phyloP scores from a whole-genome alignment of 2,329 filamentous ascomycete genomes.

The Talaromyces sp. region DNA sequence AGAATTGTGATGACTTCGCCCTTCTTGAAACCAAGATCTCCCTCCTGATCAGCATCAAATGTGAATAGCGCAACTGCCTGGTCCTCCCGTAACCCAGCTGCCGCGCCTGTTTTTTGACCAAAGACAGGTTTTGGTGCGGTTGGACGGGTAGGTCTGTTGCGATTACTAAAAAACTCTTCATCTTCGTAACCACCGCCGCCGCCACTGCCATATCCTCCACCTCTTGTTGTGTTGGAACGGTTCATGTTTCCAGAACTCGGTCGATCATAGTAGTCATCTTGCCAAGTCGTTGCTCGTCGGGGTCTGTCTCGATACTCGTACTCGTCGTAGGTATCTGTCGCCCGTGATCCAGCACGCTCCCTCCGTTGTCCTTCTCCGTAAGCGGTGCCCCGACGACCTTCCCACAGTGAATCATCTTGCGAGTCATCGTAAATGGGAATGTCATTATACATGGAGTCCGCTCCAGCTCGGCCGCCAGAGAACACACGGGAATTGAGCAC shows the following conservation, averaged over 20 bases:
- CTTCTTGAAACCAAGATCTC: conserved; percentile 94
- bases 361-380: conserved; percentile 64
- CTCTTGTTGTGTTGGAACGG: conserved; percentile 35
- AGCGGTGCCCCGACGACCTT: conserved; percentile 67
- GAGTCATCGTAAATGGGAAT: conserved; percentile 80
- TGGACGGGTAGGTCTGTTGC: conserved; percentile 67
- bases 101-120: conserved; percentile 44
- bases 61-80: conserved; percentile 89
- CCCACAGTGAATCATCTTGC: conserved; percentile 81
- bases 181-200: conserved; percentile 24
- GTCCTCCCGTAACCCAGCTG: conserved; percentile 52
- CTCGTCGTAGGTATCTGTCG: conserved; percentile 38
- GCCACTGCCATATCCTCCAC: conserved; percentile 20
- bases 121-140: conserved; percentile 89
- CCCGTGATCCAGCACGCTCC: conserved; percentile 50
- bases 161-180: conserved; percentile 49
- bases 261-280: conserved; percentile 48
- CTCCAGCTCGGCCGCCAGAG: conserved; percentile 57
- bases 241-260: conserved; percentile 31
- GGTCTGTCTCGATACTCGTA: conserved; percentile 56
- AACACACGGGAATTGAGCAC: conserved; percentile 85
- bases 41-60: conserved; percentile 89
- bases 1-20: conserved; percentile 92
- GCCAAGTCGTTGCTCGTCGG: conserved; percentile 47
- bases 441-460: conserved; percentile 85